phyloP scores from a whole-genome alignment of 2,329 filamentous ascomycete genomes.

The Aspergillus pseudoterreus region DNA sequence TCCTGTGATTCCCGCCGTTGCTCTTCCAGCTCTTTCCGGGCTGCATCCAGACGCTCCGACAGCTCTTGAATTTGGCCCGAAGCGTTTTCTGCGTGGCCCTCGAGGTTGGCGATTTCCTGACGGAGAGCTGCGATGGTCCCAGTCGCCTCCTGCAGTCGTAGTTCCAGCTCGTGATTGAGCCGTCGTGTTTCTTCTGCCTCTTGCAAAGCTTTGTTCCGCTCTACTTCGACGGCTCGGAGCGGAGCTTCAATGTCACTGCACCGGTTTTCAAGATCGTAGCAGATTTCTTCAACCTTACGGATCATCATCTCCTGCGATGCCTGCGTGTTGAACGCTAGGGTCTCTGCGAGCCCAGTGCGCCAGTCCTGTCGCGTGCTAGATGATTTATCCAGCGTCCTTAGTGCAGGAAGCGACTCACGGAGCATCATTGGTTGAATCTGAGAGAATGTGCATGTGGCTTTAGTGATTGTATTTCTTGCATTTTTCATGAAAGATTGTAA shows the following conservation, averaged over 20 bases:
- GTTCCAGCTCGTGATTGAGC: slow-evolving; percentile 36
- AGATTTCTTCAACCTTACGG: slow-evolving; percentile 50
- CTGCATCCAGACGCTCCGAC: slow-evolving; percentile 25
- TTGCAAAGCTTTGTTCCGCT: slow-evolving; percentile 30
- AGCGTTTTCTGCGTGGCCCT: slow-evolving; percentile 34
- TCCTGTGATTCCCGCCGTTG: slow-evolving; percentile 32
- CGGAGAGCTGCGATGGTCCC: slow-evolving; percentile 37
- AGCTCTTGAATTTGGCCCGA: slow-evolving; percentile 38
- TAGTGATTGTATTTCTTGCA: slow-evolving; percentile 8
- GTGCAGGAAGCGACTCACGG: slow-evolving; percentile 9
- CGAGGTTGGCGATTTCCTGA: slow-evolving; percentile 36
- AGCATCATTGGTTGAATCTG: slow-evolving; percentile 7
- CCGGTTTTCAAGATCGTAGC: slow-evolving; percentile 54
- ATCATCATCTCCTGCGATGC: slow-evolving; percentile 47
- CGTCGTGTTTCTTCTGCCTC: slow-evolving; percentile 34
- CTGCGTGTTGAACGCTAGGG: slow-evolving; percentile 42
- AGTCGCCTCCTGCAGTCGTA: slow-evolving; percentile 32
- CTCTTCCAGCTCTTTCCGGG: slow-evolving; percentile 36
- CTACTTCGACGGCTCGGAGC: slow-evolving; percentile 39
- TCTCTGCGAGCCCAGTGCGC: slow-evolving; percentile 44
- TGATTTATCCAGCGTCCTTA: slow-evolving; percentile 10
- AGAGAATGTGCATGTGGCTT: slow-evolving; percentile 16
- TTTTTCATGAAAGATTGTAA: slow-evolving; percentile 20
- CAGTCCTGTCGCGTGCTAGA: slow-evolving; percentile 43
- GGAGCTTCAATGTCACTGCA: slow-evolving; percentile 55